Evolutionary conservation across 1,284 basidiomycete species (phyloP).

Genomic region (Gastroboletus turbinatus): DNA sequence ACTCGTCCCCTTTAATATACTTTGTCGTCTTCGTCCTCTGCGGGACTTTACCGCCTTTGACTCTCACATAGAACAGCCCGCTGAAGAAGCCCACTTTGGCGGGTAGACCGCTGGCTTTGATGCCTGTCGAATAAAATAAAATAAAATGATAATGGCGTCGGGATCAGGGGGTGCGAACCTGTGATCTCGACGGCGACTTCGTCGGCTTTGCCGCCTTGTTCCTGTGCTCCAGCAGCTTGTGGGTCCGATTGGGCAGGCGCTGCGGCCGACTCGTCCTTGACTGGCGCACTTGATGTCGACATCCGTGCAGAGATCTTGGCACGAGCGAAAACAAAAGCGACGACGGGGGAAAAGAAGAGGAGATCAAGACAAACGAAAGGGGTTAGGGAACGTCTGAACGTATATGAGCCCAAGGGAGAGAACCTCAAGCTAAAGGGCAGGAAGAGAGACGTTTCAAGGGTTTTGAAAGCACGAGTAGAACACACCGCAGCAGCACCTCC

Average conservation of each 20-base stretch:
- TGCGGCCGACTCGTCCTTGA: background rate
- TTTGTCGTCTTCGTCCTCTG: conserved; percentile 29
- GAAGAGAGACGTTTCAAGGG: background rate
- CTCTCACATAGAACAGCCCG: conserved; percentile 28
- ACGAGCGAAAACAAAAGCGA: background rate
- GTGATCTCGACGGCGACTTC: conserved; percentile 33
- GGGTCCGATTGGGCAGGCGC: background rate
- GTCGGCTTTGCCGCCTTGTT: conserved; percentile 2
- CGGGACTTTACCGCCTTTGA: conserved; percentile 31
- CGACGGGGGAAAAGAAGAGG: background rate
- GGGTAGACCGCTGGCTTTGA: conserved; percentile 34
- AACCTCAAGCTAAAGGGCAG: background rate
- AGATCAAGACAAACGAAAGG: background rate
- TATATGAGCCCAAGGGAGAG: background rate
- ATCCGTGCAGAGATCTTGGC: conserved; percentile 3
- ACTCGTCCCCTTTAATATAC: conserved; percentile 27
- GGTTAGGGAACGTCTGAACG: background rate
- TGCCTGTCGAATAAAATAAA: conserved; percentile 16
- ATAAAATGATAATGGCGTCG: background rate
- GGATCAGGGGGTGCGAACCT: conserved; percentile 8
- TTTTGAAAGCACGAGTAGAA: background rate
- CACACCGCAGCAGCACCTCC: conserved; percentile 5
- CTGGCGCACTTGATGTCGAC: conserved; percentile 14
- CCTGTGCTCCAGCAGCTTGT: background rate
- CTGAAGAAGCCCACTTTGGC: conserved; percentile 32